Evolutionary conservation across 1,284 basidiomycete species (phyloP), one percentile per base, ranked within the genome.

Genomic region (Fomes fomentarius): DNA sequence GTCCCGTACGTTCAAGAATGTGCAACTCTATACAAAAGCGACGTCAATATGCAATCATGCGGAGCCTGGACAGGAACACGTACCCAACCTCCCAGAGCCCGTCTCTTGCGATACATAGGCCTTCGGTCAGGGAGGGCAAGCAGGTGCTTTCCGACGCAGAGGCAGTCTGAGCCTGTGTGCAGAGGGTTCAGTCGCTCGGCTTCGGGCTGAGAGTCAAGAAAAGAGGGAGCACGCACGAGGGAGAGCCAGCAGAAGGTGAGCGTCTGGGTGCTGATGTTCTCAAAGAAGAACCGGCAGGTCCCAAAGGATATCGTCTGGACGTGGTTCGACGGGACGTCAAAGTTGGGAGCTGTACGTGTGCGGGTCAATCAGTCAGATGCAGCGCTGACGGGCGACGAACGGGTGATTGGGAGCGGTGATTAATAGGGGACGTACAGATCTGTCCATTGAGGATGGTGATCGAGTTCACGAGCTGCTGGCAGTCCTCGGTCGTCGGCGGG

Each of bases 401-500:
- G n/a, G n/a, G n/a, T n/a, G n/a, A n/a, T n/a, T n/a, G n/a, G n/a
- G n/a, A n/a, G n/a, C n/a, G n/a, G n/a, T n/a, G n/a, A n/a, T n/a
- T n/a, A n/a, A n/a, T 2, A 15, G 31, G 26, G 45, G 4, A 39
- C 47, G 40, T 22, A 66, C 65, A 8, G 22, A 60, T 53, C 15
- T 55, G 57, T 17, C 64, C 60, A 26, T 62, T 54, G 40, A 67
- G 57, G 54, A 67, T 61, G 8, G 59, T 58, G 56, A 68, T 63
- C 28, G 68, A 48, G 48, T 67, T 57, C 15, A 64, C 56, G 47
- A 69, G 58, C 42, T 59, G 50, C 28, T 57, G 54, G 47, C 67
- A 71, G 51, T 69, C 69, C 1, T 64, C 61, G 9, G 61, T 58
- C 19, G 31, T 56, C 24, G 68, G 68, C 25, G 68, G 63, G n/a